Evolutionary conservation across 345 rosid genomes (phyloP).

Genomic region (Arabidopsis thaliana): TAIR10.1 NC_003076.8:169001-169500

Average conservation of each 20-base stretch:
- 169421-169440: conserved; percentile 21
- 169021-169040: conserved; percentile 76
- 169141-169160: conserved; percentile 89
- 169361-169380: conserved; percentile 5
- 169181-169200: conserved; percentile 84
- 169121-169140: conserved; percentile 69
- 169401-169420: conserved; percentile 18
- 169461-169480: conserved; percentile 20
- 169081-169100: conserved; percentile 72
- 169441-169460: conserved; percentile 22
- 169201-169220: conserved; percentile 67
- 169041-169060: conserved; percentile 89
- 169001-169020: conserved; percentile 16
- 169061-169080: conserved; percentile 74
- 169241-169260: conserved; percentile 28
- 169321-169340: conserved; percentile 3
- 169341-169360: neutral
- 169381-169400: conserved; percentile 6
- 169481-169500: conserved; percentile 16
- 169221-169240: conserved; percentile 29
- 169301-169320: neutral
- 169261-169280: conserved; percentile 26
- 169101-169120: conserved; percentile 69
- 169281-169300: conserved; percentile 9
- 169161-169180: conserved; percentile 89